Conservation (phyloP, 176 grass and related monocot genomes). For the Alloteropsis semialata region DNA sequence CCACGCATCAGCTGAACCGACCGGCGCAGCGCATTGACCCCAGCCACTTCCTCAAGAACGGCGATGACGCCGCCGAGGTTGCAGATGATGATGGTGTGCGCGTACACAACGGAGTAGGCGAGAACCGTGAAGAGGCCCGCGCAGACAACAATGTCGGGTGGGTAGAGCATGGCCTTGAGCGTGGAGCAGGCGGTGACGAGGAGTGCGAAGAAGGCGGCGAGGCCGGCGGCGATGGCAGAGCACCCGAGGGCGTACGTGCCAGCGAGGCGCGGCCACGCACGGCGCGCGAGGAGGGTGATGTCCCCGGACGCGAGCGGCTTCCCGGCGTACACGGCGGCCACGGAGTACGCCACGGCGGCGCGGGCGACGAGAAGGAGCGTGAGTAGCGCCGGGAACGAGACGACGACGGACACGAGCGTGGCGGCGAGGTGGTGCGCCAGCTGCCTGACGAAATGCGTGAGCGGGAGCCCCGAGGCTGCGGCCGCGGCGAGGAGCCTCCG, state of each 20-base stretch:
- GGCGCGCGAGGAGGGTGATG: conserved; percentile 47
- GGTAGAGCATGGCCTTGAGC: conserved; percentile 64
- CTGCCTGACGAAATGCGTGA: conserved; percentile 66
- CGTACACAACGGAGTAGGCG: conserved; percentile 74
- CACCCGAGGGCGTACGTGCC: conserved; percentile 68
- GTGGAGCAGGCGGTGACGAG: conserved; percentile 64
- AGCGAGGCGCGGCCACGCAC: conserved; percentile 67
- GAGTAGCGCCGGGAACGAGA: conserved; percentile 65
- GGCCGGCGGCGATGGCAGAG: conserved; percentile 42
- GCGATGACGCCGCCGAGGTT: conserved; percentile 82
- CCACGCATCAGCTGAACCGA: conserved; percentile 71
- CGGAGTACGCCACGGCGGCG: conserved; percentile 59
- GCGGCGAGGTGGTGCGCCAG: conserved; percentile 70
- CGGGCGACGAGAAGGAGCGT: conserved; percentile 76
- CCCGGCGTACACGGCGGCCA: conserved; percentile 70
- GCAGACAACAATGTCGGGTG: conserved; percentile 77
- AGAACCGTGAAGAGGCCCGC: conserved; percentile 70
- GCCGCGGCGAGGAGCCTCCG: conserved; percentile 49
- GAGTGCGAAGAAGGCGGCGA: conserved; percentile 66
- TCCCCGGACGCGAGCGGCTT: conserved; percentile 46
- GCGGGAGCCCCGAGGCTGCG: conserved; percentile 59
- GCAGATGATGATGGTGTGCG: conserved; percentile 80
- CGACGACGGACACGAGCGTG: conserved; percentile 55
- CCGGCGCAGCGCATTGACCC: conserved; percentile 52
- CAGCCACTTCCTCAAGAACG: conserved; percentile 72